Percentiles rank a stretch among this genome's conserved stretches.
Conservation (phyloP, 352 stramenopile genomes). For the Vaucheria bursata region DNA sequence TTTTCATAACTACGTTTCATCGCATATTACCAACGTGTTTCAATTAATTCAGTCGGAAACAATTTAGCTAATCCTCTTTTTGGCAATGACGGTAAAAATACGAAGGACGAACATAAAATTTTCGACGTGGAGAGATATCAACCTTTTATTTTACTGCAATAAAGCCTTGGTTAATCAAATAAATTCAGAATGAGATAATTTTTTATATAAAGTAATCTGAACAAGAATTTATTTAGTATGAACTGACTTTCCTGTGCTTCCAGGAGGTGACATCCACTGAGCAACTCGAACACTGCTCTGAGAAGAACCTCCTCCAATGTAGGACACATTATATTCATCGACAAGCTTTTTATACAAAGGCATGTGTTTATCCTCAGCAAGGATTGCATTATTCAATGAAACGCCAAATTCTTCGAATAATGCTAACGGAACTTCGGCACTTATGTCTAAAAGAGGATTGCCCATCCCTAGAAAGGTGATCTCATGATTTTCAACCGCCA, state of each 20-base stretch:
- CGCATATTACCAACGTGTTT: too few relatives aligned
- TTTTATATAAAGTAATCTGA: not conserved
- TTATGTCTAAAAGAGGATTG: constrained; percentile 98
- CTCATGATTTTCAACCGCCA: too few relatives aligned
- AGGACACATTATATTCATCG: constrained; percentile 58
- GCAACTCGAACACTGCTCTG: constrained; percentile 98
- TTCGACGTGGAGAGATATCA: too few relatives aligned
- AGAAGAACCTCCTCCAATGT: constrained; percentile 92
- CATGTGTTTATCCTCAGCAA: constrained; percentile 94
- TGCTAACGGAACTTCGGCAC: constrained; percentile 77
- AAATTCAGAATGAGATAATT: not conserved
- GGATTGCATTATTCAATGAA: constrained; percentile 82
- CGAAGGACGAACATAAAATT: too few relatives aligned
- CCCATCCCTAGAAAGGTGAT: constrained; percentile 81
- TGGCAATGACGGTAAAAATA: too few relatives aligned
- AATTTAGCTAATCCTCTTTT: too few relatives aligned
- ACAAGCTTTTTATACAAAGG: constrained; percentile 81
- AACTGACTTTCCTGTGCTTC: not conserved
- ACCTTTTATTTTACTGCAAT: constrained; percentile 60
- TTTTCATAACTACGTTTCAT: too few relatives aligned
- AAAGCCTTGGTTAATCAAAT: not conserved
- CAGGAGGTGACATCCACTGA: constrained; percentile 83
- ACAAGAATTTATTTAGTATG: not conserved
- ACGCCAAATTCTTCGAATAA: constrained; percentile 87
- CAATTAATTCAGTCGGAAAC: too few relatives aligned